Evolutionary conservation across 805 yeast species (phyloP), one percentile per base, ranked within the genome.

Genomic region (Maudiozyma bulderi): DNA sequence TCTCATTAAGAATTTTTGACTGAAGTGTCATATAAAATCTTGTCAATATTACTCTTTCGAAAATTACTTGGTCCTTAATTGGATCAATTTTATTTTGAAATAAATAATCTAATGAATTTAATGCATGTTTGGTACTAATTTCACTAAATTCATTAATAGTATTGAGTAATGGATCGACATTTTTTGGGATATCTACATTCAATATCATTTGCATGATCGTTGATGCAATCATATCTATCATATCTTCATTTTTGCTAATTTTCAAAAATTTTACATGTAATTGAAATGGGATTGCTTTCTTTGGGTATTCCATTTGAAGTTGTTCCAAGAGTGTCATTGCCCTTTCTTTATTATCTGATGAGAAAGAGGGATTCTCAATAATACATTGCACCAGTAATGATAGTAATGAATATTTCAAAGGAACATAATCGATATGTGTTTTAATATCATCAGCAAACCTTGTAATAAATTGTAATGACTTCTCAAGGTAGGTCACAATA

Each of bases 141-240:
- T 51, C 49, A 0, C 71, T 50, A 38, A 61, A 57, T 7, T 65
- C 64, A 26, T 61, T 62, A 37, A 70, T 57, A 8, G 62, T 55
- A 0, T 62, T 57, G 1, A 64, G 40, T 1, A 65, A 47, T 6
- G 50, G 42, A 2, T 61, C 64, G 45, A 62, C 57, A 40, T 60
- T 56, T 8, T 52, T 9, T 1, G 45, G 45, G 0, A 62, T 47
- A 5, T 66, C 55, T 1, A 68, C 58, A 1, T 68, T 54, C 50
- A 64, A 59, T 0, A 72, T 54, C 68, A 70, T 64, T 43, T 64
- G 62, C 69, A 71, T 71, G 1, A 71, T 50, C 1, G 58, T 51
- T 20, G 65, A 67, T 47, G 67, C 68, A 30, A 55, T 47, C 3
- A 56, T 49, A 10, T 51, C 57, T 6, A 48, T 44, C 3, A 47